phyloP scores from a whole-genome alignment of 345 rosid species.

The Barbarea vulgaris region DNA sequence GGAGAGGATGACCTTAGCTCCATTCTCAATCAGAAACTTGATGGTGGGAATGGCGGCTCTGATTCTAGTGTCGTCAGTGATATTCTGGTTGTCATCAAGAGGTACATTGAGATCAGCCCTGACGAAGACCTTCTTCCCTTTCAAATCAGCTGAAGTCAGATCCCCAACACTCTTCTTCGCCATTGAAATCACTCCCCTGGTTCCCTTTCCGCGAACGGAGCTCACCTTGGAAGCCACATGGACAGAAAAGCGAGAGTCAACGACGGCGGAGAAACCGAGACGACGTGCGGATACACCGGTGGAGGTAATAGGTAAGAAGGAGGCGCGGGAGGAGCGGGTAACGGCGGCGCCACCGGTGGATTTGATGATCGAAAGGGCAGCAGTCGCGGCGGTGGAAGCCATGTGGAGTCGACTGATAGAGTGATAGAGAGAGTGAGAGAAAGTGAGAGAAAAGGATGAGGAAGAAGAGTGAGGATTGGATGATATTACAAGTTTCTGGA shows the following conservation, averaged over 20 bases:
- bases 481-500: constrained; percentile 1
- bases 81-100: constrained; percentile 78
- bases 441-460: constrained; percentile 26
- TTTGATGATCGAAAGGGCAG: constrained; percentile 62
- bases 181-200: constrained; percentile 62
- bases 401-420: constrained; percentile 17
- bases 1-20: constrained; percentile 92
- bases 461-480: constrained; percentile 25
- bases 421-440: not conserved
- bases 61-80: constrained; percentile 89
- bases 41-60: constrained; percentile 93
- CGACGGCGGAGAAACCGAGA: constrained; percentile 58
- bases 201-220: constrained; percentile 35
- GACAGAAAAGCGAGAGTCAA: constrained; percentile 51
- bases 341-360: constrained; percentile 43
- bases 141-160: constrained; percentile 63
- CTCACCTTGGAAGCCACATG: constrained; percentile 52
- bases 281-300: constrained; percentile 33
- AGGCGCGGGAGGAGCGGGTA: constrained; percentile 38
- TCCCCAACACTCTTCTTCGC: constrained; percentile 94
- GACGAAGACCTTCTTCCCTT: constrained; percentile 90
- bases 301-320: constrained; percentile 47
- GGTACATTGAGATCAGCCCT: constrained; percentile 95
- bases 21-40: constrained; percentile 78
- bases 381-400: constrained; percentile 75